These are phyloP conservation scores for Candida ipomoeae DNA, from an alignment of 805 yeast genomes.

Conservation along the genomic window DNA sequence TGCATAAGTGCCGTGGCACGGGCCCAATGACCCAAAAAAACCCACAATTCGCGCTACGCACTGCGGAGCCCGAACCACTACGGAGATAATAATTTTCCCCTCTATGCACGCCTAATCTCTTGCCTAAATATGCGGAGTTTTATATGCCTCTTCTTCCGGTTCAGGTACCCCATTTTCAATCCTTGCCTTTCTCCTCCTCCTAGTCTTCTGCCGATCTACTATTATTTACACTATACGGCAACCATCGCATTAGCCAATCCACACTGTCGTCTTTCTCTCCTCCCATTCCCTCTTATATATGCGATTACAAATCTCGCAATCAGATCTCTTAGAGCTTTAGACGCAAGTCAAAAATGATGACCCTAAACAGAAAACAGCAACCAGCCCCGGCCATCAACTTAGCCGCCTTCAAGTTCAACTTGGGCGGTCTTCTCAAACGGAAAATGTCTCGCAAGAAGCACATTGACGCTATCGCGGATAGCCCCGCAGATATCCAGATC, in stretches of 20 bases:
- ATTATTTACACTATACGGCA: too few relatives aligned
- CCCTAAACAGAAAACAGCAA: conserved; percentile 15
- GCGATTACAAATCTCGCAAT: background rate
- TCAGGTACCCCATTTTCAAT: background rate
- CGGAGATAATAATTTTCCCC: conserved; percentile 1
- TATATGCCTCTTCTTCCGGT: background rate
- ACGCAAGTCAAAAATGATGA: conserved; percentile 10
- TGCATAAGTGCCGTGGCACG: conserved; percentile 2
- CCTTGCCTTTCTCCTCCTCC: background rate
- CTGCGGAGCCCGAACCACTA: background rate
- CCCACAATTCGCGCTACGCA: conserved; percentile 2
- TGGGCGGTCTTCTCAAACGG: conserved; percentile 18
- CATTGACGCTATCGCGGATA: conserved; percentile 11
- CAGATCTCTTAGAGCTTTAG: background rate
- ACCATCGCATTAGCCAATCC: background rate
- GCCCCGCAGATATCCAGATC: conserved; percentile 7
- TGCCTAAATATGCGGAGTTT: conserved; percentile 4
- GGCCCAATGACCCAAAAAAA: conserved; percentile 4
- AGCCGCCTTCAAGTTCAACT: conserved; percentile 11
- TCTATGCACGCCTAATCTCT: conserved; percentile 4
- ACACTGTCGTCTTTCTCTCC: background rate
- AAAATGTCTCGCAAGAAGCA: conserved; percentile 17
- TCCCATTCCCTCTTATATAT: background rate
- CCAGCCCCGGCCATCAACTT: conserved; percentile 7
- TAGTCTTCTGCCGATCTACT: background rate